Evolutionary conservation across 1,284 basidiomycete genomes (phyloP), one percentile per base, ranked within the genome.

Genomic region (Ustilago nuda): DNA sequence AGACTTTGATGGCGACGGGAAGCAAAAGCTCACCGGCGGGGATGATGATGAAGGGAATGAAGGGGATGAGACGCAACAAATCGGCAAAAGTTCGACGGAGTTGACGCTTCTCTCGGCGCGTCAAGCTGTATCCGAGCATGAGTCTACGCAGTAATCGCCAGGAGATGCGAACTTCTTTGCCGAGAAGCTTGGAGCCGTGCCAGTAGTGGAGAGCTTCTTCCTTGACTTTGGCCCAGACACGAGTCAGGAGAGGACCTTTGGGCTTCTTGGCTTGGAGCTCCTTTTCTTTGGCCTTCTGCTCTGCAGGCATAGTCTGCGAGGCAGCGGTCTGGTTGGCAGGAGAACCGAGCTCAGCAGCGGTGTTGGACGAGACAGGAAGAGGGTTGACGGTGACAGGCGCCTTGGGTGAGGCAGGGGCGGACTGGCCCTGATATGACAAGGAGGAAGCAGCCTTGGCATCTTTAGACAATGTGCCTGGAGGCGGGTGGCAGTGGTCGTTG

Each of bases 21-120:
- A 99, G 90, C n/a, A 99, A 89, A 30, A 99, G 86, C 86, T 99
- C 97, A 93, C 98, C 98, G 89, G 98, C 98, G 1, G 97, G 96
- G 9, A 99, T 93, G 81, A 98, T 89, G 69, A 99, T 87, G 87
- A 99, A 98, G 57, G 95, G 94, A 12, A 93, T 91, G 87, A 99
- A 99, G 1, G 96, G 96, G 45, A 99, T 91, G 23, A 99, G 90
- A 45, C 97, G 91, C 62, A 99, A 87, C 36, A 99, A 85, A 86
- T 99, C 96, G 85, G 92, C 92, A 0, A 95, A 98, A 0, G 96
- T 99, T 64, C 96, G 91, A 87, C 91, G 93, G 77, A 98, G 88
- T 91, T 98, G 96, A 86, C 97, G 90, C 71, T 94, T 90, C 87
- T 99, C 96, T 85, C 97, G 90, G 73, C 96, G 90, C 11, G 97